Evolutionary conservation across 495 filamentous ascomycete genomes (phyloP), one percentile per base, ranked within the genome.

Genomic region (Jackrogersella multiformis): DNA sequence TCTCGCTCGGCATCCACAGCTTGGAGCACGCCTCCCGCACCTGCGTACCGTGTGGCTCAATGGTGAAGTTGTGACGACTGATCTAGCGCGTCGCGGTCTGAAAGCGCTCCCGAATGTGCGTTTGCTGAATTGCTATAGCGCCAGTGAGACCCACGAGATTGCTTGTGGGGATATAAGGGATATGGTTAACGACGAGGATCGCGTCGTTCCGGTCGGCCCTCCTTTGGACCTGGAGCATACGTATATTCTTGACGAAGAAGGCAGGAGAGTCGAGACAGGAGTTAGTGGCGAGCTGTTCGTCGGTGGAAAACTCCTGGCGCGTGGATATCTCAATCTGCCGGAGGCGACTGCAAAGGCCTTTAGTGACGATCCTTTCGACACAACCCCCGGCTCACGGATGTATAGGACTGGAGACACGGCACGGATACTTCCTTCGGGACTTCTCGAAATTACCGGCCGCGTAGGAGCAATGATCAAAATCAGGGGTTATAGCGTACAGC

Each of bases 361-460:
- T 69, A 75, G 81, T n/a, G 61, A 80, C 0, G 78, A 89, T 66
- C 81, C 76, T 13, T 81, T 81, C 59, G 59, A 70, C 49, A 13
- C 58, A 9, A 67, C 68, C 62, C 71, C 77, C 1, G 78, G 69
- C 66, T 86, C 54, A 30, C 80, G 82, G 20, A 85, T 92, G 72
- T 92, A 92, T 67, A 81, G 85, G 26, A 93, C 90, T 1, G 90
- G 90, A 9, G 90, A 93, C 72, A 80, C 84, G 54, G 90, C 88
- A 8, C 79, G 87, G 20, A 76, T 89, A 64, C 78, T 89, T 2
- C 80, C 84, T 1, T 85, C 87, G 13, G 89, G 90, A 5, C 74
- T 81, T 6, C 73, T 93, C 1, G 89, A 92, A 66, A 92, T 90
- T 69, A 87, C 89, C 5, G 90, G 90, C 21, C 87, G 90, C 20